A percentile compares a stretch with the other conserved stretches of the same genome.
Evolutionary conservation across 345 rosid genomes (phyloP).

Genomic region (Eucalyptus cloeziana): DNA sequence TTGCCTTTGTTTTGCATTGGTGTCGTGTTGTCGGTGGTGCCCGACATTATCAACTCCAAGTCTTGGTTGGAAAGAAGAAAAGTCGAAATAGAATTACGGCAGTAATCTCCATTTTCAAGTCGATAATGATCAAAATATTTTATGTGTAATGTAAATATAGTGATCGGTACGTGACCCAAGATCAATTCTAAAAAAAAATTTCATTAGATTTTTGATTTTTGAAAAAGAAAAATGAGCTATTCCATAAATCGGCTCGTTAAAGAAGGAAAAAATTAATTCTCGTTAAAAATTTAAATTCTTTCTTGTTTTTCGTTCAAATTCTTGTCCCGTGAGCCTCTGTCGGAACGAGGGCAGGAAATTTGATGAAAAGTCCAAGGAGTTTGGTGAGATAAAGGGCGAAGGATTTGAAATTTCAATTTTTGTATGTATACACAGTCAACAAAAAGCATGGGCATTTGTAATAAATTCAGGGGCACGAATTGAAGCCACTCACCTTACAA

Average conservation of each 20-base stretch:
- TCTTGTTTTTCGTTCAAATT: fast-evolving
- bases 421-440: background rate
- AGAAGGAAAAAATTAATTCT: fast-evolving
- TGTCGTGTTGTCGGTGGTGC: background rate
- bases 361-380: no score
- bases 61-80: background rate
- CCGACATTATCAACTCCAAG: background rate
- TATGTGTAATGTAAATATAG: no score
- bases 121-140: no score
- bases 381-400: background rate
- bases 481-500: background rate
- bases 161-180: no score
- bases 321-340: background rate
- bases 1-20: background rate
- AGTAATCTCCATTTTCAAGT: background rate
- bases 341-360: background rate
- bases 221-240: fast-evolving
- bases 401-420: no score
- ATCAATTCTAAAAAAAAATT: no score
- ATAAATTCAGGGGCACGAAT: background rate
- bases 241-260: no score
- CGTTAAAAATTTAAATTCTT: no score
- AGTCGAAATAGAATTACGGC: background rate
- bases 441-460: background rate
- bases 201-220: no score